Evolutionary conservation across 2,329 filamentous ascomycete genomes (phyloP), one percentile per base, ranked within the genome.

Genomic region (Penicillium concentricum): DNA sequence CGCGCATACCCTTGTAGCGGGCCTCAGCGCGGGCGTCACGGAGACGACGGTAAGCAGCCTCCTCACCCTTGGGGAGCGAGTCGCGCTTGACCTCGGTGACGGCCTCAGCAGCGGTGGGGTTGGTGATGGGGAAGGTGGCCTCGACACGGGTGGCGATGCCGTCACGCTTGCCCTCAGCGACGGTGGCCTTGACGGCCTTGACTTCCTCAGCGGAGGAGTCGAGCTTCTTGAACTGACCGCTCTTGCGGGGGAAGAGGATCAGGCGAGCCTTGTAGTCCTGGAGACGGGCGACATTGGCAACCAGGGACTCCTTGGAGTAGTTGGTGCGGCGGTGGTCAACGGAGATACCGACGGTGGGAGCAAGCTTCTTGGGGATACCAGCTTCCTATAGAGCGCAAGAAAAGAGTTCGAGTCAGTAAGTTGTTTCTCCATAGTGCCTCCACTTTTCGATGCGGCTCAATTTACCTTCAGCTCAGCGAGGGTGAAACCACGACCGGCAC

Each of bases 241-340:
- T 87, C 82, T 91, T 92, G 85, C 92, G 91, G 78, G 94, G 94
- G 86, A 99, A 97, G 78, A 99, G 87, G 79, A 99, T 96, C 76
- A 99, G 84, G 76, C 92, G 91, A 77, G 89, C 87, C 84, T 89
- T 90, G 92, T 96, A 99, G 78, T 91, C 91, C 87, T 97, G 92
- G 77, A 99, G 91, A 77, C 94, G 94, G 80, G 90, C 90, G 73
- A 99, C 93, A 83, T 99, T 99, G 85, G 85, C 85, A 79, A 91
- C 85, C 73, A 97, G 88, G 68, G 89, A 90, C 87, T 97, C 94
- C 84, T 95, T 91, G 76, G 89, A 94, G 76, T 96, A 89, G 87
- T 97, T 99, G 84, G 91, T 87, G 81, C 94, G 93, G 83, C 94
- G 93, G 81, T 87, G 84, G 82, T 99, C 94, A 83, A 99, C 93